Base-by-base conservation (phyloP, 2,329 filamentous ascomycete genomes). In the Stenocarpella maydis region DNA sequence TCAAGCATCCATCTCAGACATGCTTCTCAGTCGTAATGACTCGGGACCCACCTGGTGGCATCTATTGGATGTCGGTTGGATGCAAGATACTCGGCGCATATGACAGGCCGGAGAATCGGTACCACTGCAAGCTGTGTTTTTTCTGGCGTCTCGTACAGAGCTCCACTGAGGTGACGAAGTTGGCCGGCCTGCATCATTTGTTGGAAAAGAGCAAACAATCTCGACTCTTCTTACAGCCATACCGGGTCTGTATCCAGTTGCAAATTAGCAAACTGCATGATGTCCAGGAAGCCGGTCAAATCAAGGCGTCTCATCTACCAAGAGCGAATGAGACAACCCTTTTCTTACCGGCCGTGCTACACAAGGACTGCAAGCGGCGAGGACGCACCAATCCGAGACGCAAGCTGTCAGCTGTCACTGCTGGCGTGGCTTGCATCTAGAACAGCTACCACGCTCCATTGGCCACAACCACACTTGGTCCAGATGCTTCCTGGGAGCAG, bases 391-490 rank as follows among this genome's bases (percentile, higher is more conserved):
- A 63, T 63, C 43, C 58, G 58, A 63, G n/a, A 39, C 41, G 60
- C 53, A 65, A 67, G 67, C 54, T 69, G 63, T 69, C 61, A 58
- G 28, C 55, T 39, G 49, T 67, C 63, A 63, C 55, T 43, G 53
- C 14, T 64, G 47, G 39, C 37, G 67, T 71, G 67, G 53, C 67
- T 64, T 71, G 70, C 67, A 67, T 64, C 67, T 58, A 41, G 65
- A 67, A 34, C 41, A 64, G 34, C 21, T 63, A 50, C 28, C 55
- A 17, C 50, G 47, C 64, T 47, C 43, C 55, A 55, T 54, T 67
- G 64, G 26, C 31, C 67, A 47, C 41, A 26, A 49, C 24, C 31
- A 34, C 58, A 28, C n/a, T 49, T 49, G 43, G 43, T 43, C 43
- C 43, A 63, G 55, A 63, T 65, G 37, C 24, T 49, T 31, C 47